Evolutionary conservation across 148 eudicot species (phyloP).

Genomic region (Bassia scoparia): DNA sequence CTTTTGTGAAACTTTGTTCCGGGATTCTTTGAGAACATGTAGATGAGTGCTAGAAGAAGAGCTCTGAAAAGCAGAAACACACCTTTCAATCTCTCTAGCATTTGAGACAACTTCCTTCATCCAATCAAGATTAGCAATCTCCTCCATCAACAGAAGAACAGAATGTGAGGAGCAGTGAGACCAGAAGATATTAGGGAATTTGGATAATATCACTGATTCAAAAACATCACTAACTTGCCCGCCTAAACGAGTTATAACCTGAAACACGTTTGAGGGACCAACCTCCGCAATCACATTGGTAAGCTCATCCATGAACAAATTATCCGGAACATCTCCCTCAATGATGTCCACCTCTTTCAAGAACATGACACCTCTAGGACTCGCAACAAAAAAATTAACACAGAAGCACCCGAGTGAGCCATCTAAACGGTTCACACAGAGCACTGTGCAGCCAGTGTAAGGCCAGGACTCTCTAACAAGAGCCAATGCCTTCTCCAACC

Average conservation of each 20-base stretch:
- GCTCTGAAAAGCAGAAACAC: conserved; percentile 21
- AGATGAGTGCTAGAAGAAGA: conserved; percentile 18
- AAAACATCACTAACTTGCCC: conserved; percentile 35
- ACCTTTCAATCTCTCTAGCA: conserved; percentile 30
- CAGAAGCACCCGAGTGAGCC: conserved; percentile 39
- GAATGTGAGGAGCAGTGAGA: conserved; percentile 48
- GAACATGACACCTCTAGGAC: conserved; percentile 42
- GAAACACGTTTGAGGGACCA: conserved; percentile 37
- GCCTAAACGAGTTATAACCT: conserved; percentile 38
- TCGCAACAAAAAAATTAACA: conserved; percentile 39
- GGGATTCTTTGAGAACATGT: conserved; percentile 17
- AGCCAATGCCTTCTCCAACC: conserved; percentile 31
- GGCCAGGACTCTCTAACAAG: conserved; percentile 37
- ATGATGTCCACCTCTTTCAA: conserved; percentile 36
- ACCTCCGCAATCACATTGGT: conserved; percentile 30
- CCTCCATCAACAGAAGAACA: conserved; percentile 36
- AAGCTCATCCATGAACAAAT: conserved; percentile 32
- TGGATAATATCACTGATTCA: conserved; percentile 33
- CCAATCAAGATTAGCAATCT: conserved; percentile 35
- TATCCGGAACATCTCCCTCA: conserved; percentile 33
- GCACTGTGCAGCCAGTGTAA: conserved; percentile 38
- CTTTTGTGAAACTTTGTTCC: conserved; percentile 18
- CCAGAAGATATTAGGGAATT: conserved; percentile 44
- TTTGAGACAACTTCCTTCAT: conserved; percentile 33
- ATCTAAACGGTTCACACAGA: conserved; percentile 40